Conservation (phyloP, 768 basidiomycete species). For the Rhizopogon vesiculosus region DNA sequence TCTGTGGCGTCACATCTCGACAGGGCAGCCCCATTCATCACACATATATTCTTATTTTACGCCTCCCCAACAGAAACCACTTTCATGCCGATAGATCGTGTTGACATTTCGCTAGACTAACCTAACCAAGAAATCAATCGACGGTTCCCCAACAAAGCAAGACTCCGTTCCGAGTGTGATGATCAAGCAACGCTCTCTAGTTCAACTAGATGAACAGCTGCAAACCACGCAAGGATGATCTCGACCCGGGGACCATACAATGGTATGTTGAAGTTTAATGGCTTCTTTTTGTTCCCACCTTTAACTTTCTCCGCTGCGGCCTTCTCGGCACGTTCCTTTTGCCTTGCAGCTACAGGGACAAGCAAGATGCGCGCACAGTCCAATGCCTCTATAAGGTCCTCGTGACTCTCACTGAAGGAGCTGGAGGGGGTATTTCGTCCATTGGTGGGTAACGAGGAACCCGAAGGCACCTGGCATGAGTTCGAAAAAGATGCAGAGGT, state of each 20-base stretch:
- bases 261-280: constrained; percentile 71
- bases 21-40: background rate
- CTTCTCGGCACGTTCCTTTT: constrained; percentile 54
- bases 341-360: constrained; percentile 62
- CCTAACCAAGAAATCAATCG: constrained; percentile 3
- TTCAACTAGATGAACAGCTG: constrained; percentile 73
- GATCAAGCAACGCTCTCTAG: constrained; percentile 41
- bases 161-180: background rate
- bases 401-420: constrained; percentile 12
- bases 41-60: background rate
- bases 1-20: constrained; percentile 1
- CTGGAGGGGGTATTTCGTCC: constrained; percentile 15
- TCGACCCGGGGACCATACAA: constrained; percentile 85
- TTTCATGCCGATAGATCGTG: background rate
- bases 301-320: constrained; percentile 44
- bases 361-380: constrained; percentile 71
- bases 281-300: constrained; percentile 48
- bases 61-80: background rate
- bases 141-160: background rate
- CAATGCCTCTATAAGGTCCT: constrained; percentile 50
- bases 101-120: background rate
- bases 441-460: constrained; percentile 15
- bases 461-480: constrained; percentile 6
- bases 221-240: constrained; percentile 81
- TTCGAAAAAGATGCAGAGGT: constrained; percentile 21